Base-by-base conservation (phyloP, 2,329 filamentous ascomycete species). In the Botryotinia calthae region DNA sequence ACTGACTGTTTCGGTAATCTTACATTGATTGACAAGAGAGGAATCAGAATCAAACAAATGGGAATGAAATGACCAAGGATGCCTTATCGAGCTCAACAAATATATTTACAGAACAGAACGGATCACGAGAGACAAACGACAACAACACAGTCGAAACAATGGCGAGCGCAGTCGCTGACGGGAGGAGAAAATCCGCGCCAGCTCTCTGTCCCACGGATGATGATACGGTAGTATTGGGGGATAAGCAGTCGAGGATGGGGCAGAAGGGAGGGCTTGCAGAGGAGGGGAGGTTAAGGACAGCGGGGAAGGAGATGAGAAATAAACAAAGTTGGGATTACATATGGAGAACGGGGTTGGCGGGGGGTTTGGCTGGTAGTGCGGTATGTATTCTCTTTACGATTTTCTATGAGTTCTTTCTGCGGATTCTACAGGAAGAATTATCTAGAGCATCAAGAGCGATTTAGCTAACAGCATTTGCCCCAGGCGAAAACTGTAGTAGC, bases 401-500 rank as follows among this genome's bases (percentile, higher is more conserved):
- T 20, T 28, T 22, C 25, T 2, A 9, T 46, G 28, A 1, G 10
- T 0, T 48, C 44, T n/a, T 20, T 12, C 46, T 28, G 16, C 25
- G 9, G 16, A 7, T 5, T 54, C 25, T 67, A 22, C 34, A 4
- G 46, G 22, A 40, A 56, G 2, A 18, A 18, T 28, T 22, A 22
- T n/a, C 25, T 20, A 31, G 31, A 6, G 31, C 22, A 34, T 2
- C 31, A 71, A 64, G 46, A 31, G 4, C 9, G 10, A 54, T 37
- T 4, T 25, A 64, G 20, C 69, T 71, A 44, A 71, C 31, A 28
- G 4, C 2, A 22, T 22, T 28, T 2, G 40, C 20, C n/a, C 14
- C 48, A 97, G 94, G 96, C 93, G 75, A 99, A 99, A 86, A 98
- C 95, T 0, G 86, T 97, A 10, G 97, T 99, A 54, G 96, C 94